Evolutionary conservation across 78 protist species (phyloP).

Genomic region (Polysphondylium violaceum): DNA sequence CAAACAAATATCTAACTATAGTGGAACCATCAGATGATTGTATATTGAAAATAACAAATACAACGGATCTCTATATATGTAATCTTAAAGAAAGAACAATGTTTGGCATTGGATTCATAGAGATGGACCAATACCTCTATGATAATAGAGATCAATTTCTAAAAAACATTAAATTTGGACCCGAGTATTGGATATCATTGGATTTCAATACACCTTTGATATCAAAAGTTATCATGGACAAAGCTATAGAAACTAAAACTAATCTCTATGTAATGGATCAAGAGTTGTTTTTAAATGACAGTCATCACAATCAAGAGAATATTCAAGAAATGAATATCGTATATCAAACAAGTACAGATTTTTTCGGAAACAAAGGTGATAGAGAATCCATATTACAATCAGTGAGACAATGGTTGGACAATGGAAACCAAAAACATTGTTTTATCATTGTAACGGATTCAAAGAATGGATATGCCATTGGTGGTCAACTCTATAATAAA

Average conservation of each 20-base stretch:
- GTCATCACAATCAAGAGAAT: neutral
- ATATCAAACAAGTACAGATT: slow-evolving; percentile 37
- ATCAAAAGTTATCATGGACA: neutral
- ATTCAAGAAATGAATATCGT: neutral
- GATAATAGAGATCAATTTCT: neutral
- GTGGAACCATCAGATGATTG: neutral
- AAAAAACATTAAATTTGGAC: neutral
- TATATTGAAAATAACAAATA: neutral
- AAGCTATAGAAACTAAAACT: neutral
- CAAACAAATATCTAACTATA: neutral
- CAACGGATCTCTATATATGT: slow-evolving; percentile 24
- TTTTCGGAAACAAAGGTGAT: neutral
- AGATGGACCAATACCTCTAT: neutral
- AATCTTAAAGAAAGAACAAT: slow-evolving; percentile 39
- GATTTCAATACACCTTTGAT: slow-evolving; percentile 23
- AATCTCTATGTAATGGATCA: slow-evolving; percentile 63
- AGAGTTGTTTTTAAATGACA: neutral
- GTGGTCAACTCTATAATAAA: slow-evolving; percentile 2
- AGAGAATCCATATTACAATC: neutral
- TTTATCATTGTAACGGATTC: slow-evolving; percentile 53
- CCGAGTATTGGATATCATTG: slow-evolving; percentile 34
- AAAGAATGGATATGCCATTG: slow-evolving; percentile 43
- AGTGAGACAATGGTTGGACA: neutral
- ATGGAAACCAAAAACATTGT: neutral
- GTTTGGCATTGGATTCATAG: slow-evolving; percentile 59